phyloP scores from a whole-genome alignment of 768 basidiomycete species.

The Boletales sp. region DNA sequence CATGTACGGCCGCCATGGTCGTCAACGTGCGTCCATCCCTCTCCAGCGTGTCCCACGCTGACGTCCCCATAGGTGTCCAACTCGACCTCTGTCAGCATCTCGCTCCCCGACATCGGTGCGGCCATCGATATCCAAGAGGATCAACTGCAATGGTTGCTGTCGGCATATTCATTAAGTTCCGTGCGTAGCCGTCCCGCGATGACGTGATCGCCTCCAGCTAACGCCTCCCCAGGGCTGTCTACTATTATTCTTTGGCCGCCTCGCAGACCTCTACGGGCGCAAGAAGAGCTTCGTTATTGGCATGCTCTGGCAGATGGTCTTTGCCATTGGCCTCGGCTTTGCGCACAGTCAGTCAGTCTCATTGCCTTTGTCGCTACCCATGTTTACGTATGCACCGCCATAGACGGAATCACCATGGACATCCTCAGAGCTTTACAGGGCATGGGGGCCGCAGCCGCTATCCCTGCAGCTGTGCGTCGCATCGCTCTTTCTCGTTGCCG shows the following conservation, averaged over 20 bases:
- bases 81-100: conserved; percentile 45
- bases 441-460: conserved; percentile 70
- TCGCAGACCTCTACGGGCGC: conserved; percentile 78
- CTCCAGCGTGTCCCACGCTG: not conserved
- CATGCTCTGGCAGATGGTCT: conserved; percentile 46
- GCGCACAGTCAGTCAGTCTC: conserved; percentile 38
- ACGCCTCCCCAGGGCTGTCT: conserved; percentile 63
- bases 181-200: conserved; percentile 36
- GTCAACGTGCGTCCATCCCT: conserved; percentile 28
- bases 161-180: conserved; percentile 65
- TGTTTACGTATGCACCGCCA: not conserved
- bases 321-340: conserved; percentile 66
- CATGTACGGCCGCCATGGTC: conserved; percentile 40
- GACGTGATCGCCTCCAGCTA: not conserved
- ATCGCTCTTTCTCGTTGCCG: not conserved
- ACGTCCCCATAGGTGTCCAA: conserved; percentile 27
- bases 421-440: conserved; percentile 79
- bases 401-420: conserved; percentile 59
- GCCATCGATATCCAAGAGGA: conserved; percentile 48
- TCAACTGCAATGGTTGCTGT: conserved; percentile 63
- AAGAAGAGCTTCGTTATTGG: conserved; percentile 66
- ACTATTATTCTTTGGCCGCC: conserved; percentile 69
- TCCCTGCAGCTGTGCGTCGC: conserved; percentile 63
- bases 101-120: conserved; percentile 49
- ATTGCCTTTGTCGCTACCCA: not conserved